phyloP scores from a whole-genome alignment of 345 rosid genomes.

The Boechera stricta region DNA sequence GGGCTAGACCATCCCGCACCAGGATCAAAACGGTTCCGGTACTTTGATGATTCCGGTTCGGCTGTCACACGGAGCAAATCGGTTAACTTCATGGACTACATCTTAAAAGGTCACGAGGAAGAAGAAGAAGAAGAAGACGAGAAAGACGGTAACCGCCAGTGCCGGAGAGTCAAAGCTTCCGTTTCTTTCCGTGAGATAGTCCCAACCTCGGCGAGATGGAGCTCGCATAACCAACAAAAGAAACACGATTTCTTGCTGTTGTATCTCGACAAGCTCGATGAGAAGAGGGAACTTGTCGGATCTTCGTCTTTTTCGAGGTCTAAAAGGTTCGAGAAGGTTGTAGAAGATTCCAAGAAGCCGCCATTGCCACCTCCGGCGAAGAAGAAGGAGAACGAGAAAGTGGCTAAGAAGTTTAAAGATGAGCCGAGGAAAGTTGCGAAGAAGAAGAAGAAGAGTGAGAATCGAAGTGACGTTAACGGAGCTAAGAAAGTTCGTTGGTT shows the following conservation, averaged over 20 bases:
- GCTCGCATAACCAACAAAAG: slow-evolving; percentile 42
- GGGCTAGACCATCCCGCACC: slow-evolving; percentile 71
- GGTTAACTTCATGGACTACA: slow-evolving; percentile 87
- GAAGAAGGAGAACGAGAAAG: slow-evolving; percentile 49
- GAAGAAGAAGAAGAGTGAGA: slow-evolving; percentile 48
- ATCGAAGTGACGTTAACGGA: slow-evolving; percentile 41
- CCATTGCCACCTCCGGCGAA: slow-evolving; percentile 22
- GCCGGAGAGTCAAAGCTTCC: slow-evolving; percentile 67
- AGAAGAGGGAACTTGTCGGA: slow-evolving; percentile 40
- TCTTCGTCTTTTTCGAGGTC: slow-evolving; percentile 40
- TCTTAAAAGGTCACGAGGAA: slow-evolving; percentile 51
- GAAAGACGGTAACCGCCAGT: slow-evolving; percentile 49
- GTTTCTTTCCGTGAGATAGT: slow-evolving; percentile 80
- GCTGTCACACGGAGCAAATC: slow-evolving; percentile 73
- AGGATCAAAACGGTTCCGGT: slow-evolving; percentile 50
- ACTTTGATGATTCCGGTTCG: slow-evolving; percentile 48
- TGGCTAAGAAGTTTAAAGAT: slow-evolving; percentile 53
- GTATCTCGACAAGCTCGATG: slow-evolving; percentile 54
- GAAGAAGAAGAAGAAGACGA: slow-evolving; percentile 40
- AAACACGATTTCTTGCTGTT: slow-evolving; percentile 53
- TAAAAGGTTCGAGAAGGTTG: slow-evolving; percentile 46
- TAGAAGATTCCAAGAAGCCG: slow-evolving; percentile 33
- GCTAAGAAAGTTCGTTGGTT: slow-evolving; percentile 50
- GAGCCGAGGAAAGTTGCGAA: slow-evolving; percentile 55
- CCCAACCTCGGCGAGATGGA: slow-evolving; percentile 36